Conservation (phyloP, 2,329 filamentous ascomycete species). For the Pseudogymnoascus sp. region DNA sequence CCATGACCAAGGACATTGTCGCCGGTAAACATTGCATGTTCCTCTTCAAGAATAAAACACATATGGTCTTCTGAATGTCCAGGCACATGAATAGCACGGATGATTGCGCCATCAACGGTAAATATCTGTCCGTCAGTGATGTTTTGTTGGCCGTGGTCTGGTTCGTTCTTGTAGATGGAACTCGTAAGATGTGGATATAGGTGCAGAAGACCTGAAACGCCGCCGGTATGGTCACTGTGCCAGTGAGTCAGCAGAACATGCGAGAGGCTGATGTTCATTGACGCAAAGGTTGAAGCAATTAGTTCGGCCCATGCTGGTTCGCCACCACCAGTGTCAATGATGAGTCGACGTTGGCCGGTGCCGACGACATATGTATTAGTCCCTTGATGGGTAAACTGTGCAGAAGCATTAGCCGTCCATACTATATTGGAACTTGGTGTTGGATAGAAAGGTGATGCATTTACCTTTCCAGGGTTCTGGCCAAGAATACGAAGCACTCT, state of each 20-base stretch:
- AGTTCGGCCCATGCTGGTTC: slow-evolving; percentile 51
- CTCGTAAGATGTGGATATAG: slow-evolving; percentile 47
- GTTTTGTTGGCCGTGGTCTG: slow-evolving; percentile 38
- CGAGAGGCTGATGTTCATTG: slow-evolving; percentile 51
- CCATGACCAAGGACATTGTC: slow-evolving; percentile 81
- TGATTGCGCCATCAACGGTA: slow-evolving; percentile 49
- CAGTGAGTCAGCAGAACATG: slow-evolving; percentile 61
- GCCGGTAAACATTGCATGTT: slow-evolving; percentile 74
- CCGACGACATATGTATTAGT: slow-evolving; percentile 96
- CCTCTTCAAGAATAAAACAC: slow-evolving; percentile 62
- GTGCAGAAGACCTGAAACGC: slow-evolving; percentile 57
- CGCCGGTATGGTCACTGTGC: slow-evolving; percentile 77
- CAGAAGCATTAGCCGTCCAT: slow-evolving; percentile 57
- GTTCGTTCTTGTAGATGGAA: slow-evolving; percentile 55
- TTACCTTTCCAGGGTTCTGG: slow-evolving; percentile 78
- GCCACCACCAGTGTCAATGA: slow-evolving; percentile 72
- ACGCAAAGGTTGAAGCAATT: slow-evolving; percentile 41
- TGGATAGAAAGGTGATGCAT: slow-evolving; percentile 12
- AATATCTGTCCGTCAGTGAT: slow-evolving; percentile 47
- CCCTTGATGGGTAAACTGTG: slow-evolving; percentile 51
- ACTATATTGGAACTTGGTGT: slow-evolving; percentile 45
- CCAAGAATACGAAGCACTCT: slow-evolving; percentile 76
- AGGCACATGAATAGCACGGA: slow-evolving; percentile 55
- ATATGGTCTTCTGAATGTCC: slow-evolving; percentile 77
- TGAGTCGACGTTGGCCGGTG: slow-evolving; percentile 59